phyloP scores from a whole-genome alignment of 2,329 filamentous ascomycete genomes.

The Mollisia scopiformis region DNA sequence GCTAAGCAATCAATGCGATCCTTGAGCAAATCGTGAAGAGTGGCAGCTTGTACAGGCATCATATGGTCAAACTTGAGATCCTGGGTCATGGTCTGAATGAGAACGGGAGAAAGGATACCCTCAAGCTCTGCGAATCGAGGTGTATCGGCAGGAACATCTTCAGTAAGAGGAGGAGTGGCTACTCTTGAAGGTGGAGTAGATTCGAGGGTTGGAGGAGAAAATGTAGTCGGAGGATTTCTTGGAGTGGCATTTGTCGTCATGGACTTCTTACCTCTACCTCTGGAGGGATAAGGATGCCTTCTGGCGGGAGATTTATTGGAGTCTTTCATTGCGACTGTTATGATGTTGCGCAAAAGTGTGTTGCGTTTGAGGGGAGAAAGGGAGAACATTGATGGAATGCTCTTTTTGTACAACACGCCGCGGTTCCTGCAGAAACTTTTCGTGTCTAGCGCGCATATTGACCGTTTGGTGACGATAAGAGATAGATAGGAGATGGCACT shows the following conservation, averaged over 20 bases:
- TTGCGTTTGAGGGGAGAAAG: slow-evolving; percentile 22
- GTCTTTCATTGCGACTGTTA: slow-evolving; percentile 27
- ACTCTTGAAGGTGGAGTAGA: slow-evolving; percentile 38
- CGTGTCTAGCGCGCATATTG: no score
- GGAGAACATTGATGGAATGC: slow-evolving; percentile 17
- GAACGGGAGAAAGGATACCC: slow-evolving; percentile 47
- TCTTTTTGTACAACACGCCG: not conserved
- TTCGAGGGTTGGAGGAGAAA: not conserved
- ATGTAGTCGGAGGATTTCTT: slow-evolving; percentile 18
- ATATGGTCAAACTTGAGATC: slow-evolving; percentile 80
- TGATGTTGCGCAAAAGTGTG: slow-evolving; percentile 21
- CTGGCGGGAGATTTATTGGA: slow-evolving; percentile 25
- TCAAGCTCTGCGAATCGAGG: slow-evolving; percentile 51
- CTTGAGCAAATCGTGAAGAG: slow-evolving; percentile 77
- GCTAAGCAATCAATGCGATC: slow-evolving; percentile 72
- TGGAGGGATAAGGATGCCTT: slow-evolving; percentile 20
- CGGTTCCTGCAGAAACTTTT: slow-evolving; percentile 12
- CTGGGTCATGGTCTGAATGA: slow-evolving; percentile 63
- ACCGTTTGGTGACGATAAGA: no score
- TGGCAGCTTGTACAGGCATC: slow-evolving; percentile 89
- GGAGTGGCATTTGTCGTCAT: slow-evolving; percentile 26
- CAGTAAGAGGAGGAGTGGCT: slow-evolving; percentile 41
- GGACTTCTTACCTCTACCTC: slow-evolving; percentile 10
- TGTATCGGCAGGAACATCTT: slow-evolving; percentile 45
- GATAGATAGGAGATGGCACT: no score